phyloP scores from a whole-genome alignment of 169 alveolate species.

The Cardiosporidium cionae region DNA sequence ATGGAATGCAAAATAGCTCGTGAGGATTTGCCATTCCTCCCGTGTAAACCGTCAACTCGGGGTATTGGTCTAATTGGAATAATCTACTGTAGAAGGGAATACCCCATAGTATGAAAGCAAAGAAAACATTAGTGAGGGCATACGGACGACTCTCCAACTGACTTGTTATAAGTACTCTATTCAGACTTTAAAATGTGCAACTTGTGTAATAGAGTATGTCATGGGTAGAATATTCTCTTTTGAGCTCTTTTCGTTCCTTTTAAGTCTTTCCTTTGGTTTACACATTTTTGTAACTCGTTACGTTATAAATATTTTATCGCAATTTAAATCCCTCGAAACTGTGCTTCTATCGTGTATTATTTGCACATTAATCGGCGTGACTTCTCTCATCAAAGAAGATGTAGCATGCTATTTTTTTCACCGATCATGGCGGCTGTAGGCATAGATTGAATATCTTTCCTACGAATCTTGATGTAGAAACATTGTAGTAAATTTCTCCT shows the following conservation, averaged over 20 bases:
- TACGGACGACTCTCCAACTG: background rate
- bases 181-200: background rate
- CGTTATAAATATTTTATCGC: too few species aligned
- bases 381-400: too few species aligned
- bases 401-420: too few species aligned
- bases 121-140: background rate
- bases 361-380: too few species aligned
- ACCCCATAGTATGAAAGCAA: too few species aligned
- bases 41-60: constrained; percentile 30
- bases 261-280: too few species aligned
- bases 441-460: background rate
- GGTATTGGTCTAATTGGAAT: constrained; percentile 20
- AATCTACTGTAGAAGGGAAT: constrained; percentile 16
- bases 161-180: background rate
- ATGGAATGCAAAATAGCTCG: constrained; percentile 1
- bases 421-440: too few species aligned
- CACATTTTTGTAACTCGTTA: too few species aligned
- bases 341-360: too few species aligned
- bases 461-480: background rate
- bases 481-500: background rate
- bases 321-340: too few species aligned
- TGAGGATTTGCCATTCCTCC: constrained; percentile 18
- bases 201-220: background rate
- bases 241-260: background rate
- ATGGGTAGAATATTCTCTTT: background rate